Percentiles rank a stretch among this genome's conserved stretches.
Conservation (phyloP, 1,284 basidiomycete genomes). For the Ceratobasidium sp. region DNA sequence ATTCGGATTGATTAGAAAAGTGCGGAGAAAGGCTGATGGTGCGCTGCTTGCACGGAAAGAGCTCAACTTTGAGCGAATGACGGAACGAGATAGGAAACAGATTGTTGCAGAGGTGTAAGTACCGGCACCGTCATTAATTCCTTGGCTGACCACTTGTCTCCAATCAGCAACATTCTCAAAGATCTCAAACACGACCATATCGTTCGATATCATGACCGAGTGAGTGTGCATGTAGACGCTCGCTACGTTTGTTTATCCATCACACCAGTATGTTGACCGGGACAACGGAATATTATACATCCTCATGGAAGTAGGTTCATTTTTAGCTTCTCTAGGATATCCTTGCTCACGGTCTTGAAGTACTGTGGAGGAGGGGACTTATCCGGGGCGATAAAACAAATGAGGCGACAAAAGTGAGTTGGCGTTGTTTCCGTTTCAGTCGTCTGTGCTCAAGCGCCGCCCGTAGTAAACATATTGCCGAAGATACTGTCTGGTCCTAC, state of each 20-base stretch:
- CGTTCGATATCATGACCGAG: conserved; percentile 88
- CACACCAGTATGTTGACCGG: conserved; percentile 75
- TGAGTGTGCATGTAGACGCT: conserved; percentile 40
- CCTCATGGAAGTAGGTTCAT: conserved; percentile 75
- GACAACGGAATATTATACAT: conserved; percentile 92
- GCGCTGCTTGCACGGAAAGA: conserved; percentile 92
- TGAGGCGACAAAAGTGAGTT: conserved; percentile 57
- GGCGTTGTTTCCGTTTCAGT: neutral
- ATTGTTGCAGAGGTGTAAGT: conserved; percentile 97
- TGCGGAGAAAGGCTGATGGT: conserved; percentile 83
- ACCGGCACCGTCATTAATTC: neutral
- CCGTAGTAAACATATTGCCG: conserved; percentile 70
- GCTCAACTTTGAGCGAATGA: conserved; percentile 95
- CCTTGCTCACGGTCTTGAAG: conserved; percentile 46
- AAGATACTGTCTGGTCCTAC: conserved; percentile 94
- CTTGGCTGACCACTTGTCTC: neutral
- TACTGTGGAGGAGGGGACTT: conserved; percentile 96
- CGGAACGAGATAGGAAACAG: conserved; percentile 89
- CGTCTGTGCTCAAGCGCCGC: neutral
- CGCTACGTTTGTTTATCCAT: conserved; percentile 41
- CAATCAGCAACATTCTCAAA: conserved; percentile 87
- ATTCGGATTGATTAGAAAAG: conserved; percentile 96
- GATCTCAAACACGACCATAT: conserved; percentile 94
- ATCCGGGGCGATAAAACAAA: conserved; percentile 81
- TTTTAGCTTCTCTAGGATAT: conserved; percentile 17